phyloP scores from a whole-genome alignment of 2,329 filamentous ascomycete species.

The Fusarium chuoi region DNA sequence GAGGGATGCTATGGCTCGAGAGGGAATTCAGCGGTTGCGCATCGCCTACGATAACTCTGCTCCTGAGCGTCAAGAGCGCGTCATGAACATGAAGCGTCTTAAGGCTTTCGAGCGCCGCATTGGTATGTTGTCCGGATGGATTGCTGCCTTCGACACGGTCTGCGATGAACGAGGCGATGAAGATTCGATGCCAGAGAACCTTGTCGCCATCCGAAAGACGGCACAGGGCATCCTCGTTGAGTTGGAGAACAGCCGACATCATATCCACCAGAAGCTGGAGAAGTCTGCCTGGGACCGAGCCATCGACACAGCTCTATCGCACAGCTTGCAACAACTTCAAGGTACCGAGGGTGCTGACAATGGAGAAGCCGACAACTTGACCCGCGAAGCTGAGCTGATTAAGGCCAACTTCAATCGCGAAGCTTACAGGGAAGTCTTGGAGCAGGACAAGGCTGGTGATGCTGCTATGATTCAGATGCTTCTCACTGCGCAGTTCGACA shows the following conservation, averaged over 20 bases:
- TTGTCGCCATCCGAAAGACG: constrained; percentile 83
- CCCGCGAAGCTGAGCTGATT: constrained; percentile 85
- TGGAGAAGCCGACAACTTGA: constrained; percentile 75
- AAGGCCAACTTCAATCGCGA: constrained; percentile 87
- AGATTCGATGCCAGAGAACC: constrained; percentile 72
- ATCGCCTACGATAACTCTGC: constrained; percentile 84
- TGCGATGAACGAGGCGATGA: constrained; percentile 69
- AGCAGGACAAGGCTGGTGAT: constrained; percentile 86
- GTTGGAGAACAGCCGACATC: constrained; percentile 88
- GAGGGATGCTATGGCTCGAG: constrained; percentile 77
- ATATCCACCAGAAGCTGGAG: constrained; percentile 85
- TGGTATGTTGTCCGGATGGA: constrained; percentile 87
- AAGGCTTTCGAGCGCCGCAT: constrained; percentile 87
- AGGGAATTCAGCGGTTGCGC: constrained; percentile 83
- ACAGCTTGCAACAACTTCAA: constrained; percentile 82
- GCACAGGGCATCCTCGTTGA: constrained; percentile 90
- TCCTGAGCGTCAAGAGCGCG: constrained; percentile 80
- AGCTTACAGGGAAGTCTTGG: constrained; percentile 77
- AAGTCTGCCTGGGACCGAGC: constrained; percentile 88
- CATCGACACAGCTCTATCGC: constrained; percentile 87
- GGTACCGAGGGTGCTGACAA: constrained; percentile 61
- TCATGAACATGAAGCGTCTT: constrained; percentile 82
- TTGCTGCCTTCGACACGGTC: constrained; percentile 87
- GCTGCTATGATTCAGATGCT: constrained; percentile 82
- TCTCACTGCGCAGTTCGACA: constrained; percentile 91